phyloP scores from a whole-genome alignment of 2,329 filamentous ascomycete genomes.

The Lachnellula occidentalis region DNA sequence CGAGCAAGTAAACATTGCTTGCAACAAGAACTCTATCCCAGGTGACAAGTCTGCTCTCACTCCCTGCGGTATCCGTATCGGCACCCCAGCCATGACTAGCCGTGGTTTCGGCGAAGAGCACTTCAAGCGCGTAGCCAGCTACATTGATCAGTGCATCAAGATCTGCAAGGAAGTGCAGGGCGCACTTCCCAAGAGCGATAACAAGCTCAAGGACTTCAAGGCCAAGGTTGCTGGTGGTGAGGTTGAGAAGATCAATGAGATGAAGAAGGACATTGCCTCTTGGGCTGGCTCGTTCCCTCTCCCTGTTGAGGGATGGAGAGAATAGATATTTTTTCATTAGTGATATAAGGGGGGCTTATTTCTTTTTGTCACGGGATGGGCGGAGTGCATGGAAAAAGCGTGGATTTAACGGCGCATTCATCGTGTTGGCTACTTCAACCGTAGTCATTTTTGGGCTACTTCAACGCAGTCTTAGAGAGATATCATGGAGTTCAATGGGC shows the following conservation, averaged over 20 bases:
- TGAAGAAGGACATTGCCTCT: slow-evolving; percentile 81
- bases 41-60: slow-evolving; percentile 96
- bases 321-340: slow-evolving; percentile 17
- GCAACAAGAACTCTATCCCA: slow-evolving; percentile 99
- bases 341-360: slow-evolving; percentile 14
- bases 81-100: slow-evolving; percentile 94
- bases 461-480: slow-evolving; percentile 23
- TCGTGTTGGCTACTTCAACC: slow-evolving; percentile 24
- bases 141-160: slow-evolving; percentile 86
- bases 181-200: slow-evolving; percentile 86
- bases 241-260: slow-evolving; percentile 72
- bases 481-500: slow-evolving; percentile 20
- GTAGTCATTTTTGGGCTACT: slow-evolving; percentile 16
- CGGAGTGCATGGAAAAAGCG: slow-evolving; percentile 3
- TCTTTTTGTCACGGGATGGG: neutral
- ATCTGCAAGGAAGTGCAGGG: slow-evolving; percentile 84
- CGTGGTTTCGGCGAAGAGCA: slow-evolving; percentile 89
- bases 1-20: slow-evolving; percentile 97
- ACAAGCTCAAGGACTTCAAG: slow-evolving; percentile 99
- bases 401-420: slow-evolving; percentile 1
- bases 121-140: slow-evolving; percentile 82
- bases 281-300: slow-evolving; percentile 93
- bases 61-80: slow-evolving; percentile 90
- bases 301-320: slow-evolving; percentile 69
- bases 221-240: slow-evolving; percentile 76